Evolutionary conservation across 352 stramenopile genomes (phyloP).

Genomic region (Plasmopara muralis): DNA sequence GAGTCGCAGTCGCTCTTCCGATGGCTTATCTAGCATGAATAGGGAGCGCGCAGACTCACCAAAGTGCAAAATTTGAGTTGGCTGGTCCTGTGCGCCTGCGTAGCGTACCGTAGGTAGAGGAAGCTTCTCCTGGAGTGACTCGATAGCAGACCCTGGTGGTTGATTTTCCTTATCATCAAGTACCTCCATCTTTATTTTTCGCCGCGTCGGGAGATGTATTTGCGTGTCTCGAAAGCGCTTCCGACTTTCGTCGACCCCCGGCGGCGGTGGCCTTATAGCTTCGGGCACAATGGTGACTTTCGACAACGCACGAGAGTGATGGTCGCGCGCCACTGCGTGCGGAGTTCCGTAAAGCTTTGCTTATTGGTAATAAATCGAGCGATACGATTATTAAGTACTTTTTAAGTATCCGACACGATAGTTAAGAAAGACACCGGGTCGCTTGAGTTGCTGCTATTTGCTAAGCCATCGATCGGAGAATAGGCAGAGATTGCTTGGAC

Average conservation of each 20-base stretch:
- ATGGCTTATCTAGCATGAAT: conserved; percentile 48
- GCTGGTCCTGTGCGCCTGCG: conserved; percentile 2
- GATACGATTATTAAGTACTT: not conserved
- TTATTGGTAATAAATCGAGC: conserved; percentile 5
- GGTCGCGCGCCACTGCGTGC: conserved; percentile 6
- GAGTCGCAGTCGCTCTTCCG: conserved; percentile 33
- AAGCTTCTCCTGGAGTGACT: conserved; percentile 13
- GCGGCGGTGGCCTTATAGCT: not conserved
- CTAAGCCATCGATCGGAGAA: too few relatives aligned
- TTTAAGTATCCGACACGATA: too few relatives aligned
- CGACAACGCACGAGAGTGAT: conserved; percentile 9
- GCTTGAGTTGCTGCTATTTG: too few relatives aligned
- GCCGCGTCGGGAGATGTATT: conserved; percentile 17
- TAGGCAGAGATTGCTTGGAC: too few relatives aligned
- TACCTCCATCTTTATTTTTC: conserved; percentile 23
- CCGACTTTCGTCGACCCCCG: conserved; percentile 12
- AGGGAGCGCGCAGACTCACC: conserved; percentile 55
- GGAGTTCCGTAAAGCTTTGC: conserved; percentile 1
- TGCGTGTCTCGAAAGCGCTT: conserved; percentile 29
- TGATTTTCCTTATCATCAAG: conserved; percentile 41
- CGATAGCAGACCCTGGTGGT: conserved; percentile 13
- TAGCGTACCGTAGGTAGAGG: conserved; percentile 18
- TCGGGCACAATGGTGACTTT: conserved; percentile 13
- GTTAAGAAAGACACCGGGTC: too few relatives aligned
- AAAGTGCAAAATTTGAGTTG: conserved; percentile 33